Percentiles rank a stretch among this genome's conserved stretches.
Conservation (phyloP, 257 asterid species). For the Nicotiana benthamiana region DNA sequence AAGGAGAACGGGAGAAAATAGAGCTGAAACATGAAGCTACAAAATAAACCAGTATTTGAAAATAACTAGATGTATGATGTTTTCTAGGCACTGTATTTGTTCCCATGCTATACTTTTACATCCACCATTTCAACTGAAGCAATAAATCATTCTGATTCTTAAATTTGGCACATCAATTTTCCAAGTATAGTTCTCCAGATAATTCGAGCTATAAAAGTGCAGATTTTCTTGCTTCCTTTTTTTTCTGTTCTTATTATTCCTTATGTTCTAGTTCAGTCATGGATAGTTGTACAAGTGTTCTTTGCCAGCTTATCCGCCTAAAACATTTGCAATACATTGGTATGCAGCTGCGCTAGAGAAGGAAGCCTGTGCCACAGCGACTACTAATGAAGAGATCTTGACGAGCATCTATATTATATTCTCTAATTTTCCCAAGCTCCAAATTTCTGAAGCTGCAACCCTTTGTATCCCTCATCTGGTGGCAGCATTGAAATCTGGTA, state of each 20-base stretch:
- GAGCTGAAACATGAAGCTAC: background rate
- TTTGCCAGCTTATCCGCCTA: background rate
- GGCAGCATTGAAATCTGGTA: conserved; percentile 58
- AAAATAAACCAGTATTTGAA: background rate
- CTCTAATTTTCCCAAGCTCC: conserved; percentile 68
- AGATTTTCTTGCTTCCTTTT: background rate
- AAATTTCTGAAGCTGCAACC: conserved; percentile 64
- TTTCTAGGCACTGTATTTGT: background rate
- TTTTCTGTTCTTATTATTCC: background rate
- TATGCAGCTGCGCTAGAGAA: conserved; percentile 79
- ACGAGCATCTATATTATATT: conserved; percentile 55
- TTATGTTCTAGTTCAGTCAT: background rate
- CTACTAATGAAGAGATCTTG: conserved; percentile 61
- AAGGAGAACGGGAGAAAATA: background rate
- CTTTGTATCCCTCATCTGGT: conserved; percentile 69
- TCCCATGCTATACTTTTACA: background rate
- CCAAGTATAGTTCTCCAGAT: background rate
- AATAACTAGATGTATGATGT: background rate
- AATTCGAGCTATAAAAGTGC: background rate
- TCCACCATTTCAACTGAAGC: background rate
- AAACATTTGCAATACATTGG: conserved; percentile 12
- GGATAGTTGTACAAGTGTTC: background rate
- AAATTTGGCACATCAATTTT: background rate
- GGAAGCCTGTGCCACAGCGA: conserved; percentile 44
- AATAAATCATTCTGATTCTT: background rate